Base-by-base conservation (phyloP, 176 grass and related monocot species). In the Cenchrus purpureus region DNA sequence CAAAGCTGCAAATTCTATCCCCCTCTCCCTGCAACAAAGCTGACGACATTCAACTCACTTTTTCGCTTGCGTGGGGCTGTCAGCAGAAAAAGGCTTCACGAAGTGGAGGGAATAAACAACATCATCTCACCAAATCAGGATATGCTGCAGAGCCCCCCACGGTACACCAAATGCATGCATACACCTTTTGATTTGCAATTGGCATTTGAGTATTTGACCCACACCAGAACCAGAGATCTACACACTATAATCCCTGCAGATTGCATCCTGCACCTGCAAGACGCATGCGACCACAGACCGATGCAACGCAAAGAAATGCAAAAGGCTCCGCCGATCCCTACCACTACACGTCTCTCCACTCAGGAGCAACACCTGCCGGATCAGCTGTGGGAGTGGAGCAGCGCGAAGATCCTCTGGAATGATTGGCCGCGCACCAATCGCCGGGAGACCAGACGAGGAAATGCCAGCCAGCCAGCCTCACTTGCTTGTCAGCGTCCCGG, bases 91-190 rank as follows among this genome's bases (percentile, higher is more conserved):
- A 48, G 0, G 43, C 17, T 2, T 2, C 2, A 20, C 46, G n/a
- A 67, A 40, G 34, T 14, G 49, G 46, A 40, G 76, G 60, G 50
- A 51, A 86, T 82, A 79, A 79, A 90, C 64, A 82, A 53, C 82
- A 69, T 67, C 68, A 68, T 89, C 82, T 74, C 76, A 81, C 79
- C 79, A 86, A 50, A 83, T 83, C 79, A 78, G 73, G 67, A 71
- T 76, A 48, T 61, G 31, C 14, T 10, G 63, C 29, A 68, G 17
- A 12, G 49, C 28, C 37, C 28, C 37, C 15, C 37, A 40, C 34
- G 37, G 37, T 4, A 40, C 37, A 40, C 37, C 37, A 40, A 40
- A 40, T 40, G 37, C 37, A 60, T 51, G 25, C 22, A 12, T 9
- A 25, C 19, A 17, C 32, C 10, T 59, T 59, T 42, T 7, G 14